These are phyloP conservation scores for Ochetophila trinervis DNA, from an alignment of 306 rosid genomes.

Conservation along the genomic window DNA sequence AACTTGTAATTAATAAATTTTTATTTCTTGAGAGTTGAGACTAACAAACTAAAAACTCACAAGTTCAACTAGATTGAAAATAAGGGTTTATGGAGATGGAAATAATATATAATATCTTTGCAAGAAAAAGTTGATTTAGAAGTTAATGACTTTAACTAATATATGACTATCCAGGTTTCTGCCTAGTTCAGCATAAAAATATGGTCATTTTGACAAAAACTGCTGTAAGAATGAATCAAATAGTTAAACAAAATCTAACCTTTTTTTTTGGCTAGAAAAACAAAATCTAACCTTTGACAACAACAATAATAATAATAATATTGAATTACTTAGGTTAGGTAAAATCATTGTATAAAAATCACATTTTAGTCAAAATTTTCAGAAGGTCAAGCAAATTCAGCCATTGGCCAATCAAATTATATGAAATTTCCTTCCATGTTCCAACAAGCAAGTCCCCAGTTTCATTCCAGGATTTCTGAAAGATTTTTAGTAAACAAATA, in stretches of 20 bases:
- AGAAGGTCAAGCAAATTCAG: constrained; percentile 33
- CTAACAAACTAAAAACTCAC: too few species aligned
- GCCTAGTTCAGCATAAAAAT: constrained; percentile 2
- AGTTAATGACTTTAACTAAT: constrained; percentile 1
- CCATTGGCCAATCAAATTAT: constrained; percentile 9
- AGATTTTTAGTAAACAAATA: constrained; percentile 30
- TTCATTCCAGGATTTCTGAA: constrained; percentile 35
- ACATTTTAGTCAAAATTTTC: neutral
- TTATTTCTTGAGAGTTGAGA: too few species aligned
- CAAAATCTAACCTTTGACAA: neutral
- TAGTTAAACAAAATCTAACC: neutral
- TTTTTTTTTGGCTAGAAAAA: too few species aligned
- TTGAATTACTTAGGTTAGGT: too few species aligned
- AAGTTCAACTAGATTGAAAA: too few species aligned
- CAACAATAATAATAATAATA: too few species aligned
- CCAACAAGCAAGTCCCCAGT: constrained; percentile 27
- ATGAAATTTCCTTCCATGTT: constrained; percentile 52
- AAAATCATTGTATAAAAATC: too few species aligned
- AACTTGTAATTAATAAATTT: too few species aligned
- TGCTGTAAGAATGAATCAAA: too few species aligned
- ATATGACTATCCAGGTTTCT: neutral
- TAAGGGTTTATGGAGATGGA: too few species aligned
- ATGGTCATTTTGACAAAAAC: neutral
- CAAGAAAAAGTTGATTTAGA: constrained; percentile 7
- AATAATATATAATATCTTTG: neutral